Percentiles rank a stretch among this genome's conserved stretches.
Conservation (phyloP, 2,329 filamentous ascomycete species). For the Fusarium concolor region DNA sequence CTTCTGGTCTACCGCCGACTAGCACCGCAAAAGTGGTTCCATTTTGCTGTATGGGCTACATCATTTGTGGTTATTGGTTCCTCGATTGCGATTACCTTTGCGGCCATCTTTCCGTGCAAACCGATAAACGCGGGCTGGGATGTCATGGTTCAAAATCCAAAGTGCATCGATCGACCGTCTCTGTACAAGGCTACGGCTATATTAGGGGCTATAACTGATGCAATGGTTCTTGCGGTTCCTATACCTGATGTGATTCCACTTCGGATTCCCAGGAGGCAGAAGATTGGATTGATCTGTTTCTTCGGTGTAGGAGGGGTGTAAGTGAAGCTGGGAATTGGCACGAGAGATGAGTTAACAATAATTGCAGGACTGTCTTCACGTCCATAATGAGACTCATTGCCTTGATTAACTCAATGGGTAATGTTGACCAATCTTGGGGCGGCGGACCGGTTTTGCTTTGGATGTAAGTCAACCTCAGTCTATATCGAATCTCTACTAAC, state of each 20-base stretch:
- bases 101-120: constrained; percentile 20
- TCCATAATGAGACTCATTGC: constrained; percentile 31
- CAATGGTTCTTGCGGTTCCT: constrained; percentile 16
- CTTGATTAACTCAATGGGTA: constrained; percentile 16
- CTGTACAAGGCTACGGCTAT: constrained; percentile 24
- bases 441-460: constrained; percentile 26
- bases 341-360: background rate
- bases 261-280: constrained; percentile 7
- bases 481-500: background rate
- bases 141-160: constrained; percentile 1
- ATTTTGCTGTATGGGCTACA: constrained; percentile 4
- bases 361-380: constrained; percentile 21
- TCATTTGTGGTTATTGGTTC: constrained; percentile 19
- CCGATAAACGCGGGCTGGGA: constrained; percentile 20
- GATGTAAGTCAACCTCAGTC: constrained; percentile 12
- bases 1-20: constrained; percentile 18
- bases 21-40: constrained; percentile 19
- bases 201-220: constrained; percentile 13
- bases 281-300: constrained; percentile 22
- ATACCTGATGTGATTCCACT: constrained; percentile 19
- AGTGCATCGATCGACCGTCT: constrained; percentile 18
- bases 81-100: constrained; percentile 20
- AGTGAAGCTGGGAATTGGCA: accelerated
- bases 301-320: constrained; percentile 19
- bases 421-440: constrained; percentile 19